Evolutionary conservation across 345 rosid genomes (phyloP).

Genomic region (Linum usitatissimum): DNA sequence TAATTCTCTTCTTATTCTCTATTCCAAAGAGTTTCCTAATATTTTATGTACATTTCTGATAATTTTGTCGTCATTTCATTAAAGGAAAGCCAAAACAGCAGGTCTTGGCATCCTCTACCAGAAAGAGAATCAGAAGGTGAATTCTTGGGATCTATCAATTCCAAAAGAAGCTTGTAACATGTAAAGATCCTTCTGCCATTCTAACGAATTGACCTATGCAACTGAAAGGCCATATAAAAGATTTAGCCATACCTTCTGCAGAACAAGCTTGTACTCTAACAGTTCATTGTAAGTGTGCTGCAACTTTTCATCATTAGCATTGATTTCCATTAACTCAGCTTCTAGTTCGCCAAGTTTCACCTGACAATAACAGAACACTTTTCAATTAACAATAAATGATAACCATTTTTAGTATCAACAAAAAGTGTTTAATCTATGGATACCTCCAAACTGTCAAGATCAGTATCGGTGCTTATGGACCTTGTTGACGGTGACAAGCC

Average conservation of each 20-base stretch:
- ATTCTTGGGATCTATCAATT: too few relatives aligned
- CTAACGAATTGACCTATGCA: background rate
- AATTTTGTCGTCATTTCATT: too few relatives aligned
- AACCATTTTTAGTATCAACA: background rate
- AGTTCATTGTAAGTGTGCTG: constrained; percentile 17
- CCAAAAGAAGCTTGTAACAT: too few relatives aligned
- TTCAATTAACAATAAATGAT: background rate
- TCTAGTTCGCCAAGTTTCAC: constrained; percentile 21
- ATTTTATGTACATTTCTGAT: too few relatives aligned
- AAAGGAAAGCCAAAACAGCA: too few relatives aligned
- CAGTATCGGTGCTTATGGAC: constrained; percentile 10
- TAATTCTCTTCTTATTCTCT: too few relatives aligned
- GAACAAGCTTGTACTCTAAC: constrained; percentile 18
- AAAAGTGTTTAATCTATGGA: background rate
- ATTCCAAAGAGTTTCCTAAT: too few relatives aligned
- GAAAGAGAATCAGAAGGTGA: too few relatives aligned
- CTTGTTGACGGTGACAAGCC: constrained; percentile 14
- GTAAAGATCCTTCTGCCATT: background rate
- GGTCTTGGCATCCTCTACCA: too few relatives aligned
- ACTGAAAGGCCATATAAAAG: background rate
- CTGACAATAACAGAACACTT: constrained; percentile 4
- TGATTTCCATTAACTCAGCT: constrained; percentile 22
- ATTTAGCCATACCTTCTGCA: constrained; percentile 19
- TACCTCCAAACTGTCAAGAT: constrained; percentile 25
- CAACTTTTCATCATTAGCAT: constrained; percentile 17